phyloP scores from a whole-genome alignment of 1,284 basidiomycete species.

The Jaminaea rosea region DNA sequence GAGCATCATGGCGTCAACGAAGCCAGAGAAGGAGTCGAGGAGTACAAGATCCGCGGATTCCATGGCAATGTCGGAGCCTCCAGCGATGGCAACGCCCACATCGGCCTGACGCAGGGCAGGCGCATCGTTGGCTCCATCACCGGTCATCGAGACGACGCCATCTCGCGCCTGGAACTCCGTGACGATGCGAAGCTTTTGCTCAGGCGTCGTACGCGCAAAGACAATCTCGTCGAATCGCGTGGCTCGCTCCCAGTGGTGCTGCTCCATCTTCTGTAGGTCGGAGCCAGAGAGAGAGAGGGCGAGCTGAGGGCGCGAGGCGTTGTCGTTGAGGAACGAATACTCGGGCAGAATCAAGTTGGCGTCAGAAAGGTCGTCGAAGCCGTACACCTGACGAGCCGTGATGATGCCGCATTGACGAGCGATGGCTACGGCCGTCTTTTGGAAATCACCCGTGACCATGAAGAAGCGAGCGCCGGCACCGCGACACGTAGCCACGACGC shows the following conservation, averaged over 20 bases:
- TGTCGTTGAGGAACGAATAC: slow-evolving; percentile 52
- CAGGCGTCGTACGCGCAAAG: slow-evolving; percentile 64
- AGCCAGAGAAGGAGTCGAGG: slow-evolving; percentile 28
- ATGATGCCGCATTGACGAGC: slow-evolving; percentile 58
- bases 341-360: neutral
- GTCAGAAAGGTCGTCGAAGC: slow-evolving; percentile 29
- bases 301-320: slow-evolving; percentile 5
- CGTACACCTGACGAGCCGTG: slow-evolving; percentile 51
- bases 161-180: slow-evolving; percentile 56
- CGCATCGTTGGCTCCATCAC: slow-evolving; percentile 65
- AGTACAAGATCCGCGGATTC: slow-evolving; percentile 41
- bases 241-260: slow-evolving; percentile 53
- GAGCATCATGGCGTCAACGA: slow-evolving; percentile 28
- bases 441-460: slow-evolving; percentile 63
- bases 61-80: slow-evolving; percentile 49
- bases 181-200: slow-evolving; percentile 62
- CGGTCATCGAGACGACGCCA: slow-evolving; percentile 56
- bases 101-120: slow-evolving; percentile 51
- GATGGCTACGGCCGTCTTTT: slow-evolving; percentile 56
- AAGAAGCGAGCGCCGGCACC: slow-evolving; percentile 60
- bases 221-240: slow-evolving; percentile 61
- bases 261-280: slow-evolving; percentile 29
- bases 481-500: slow-evolving; percentile 54
- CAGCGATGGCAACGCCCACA: slow-evolving; percentile 52
- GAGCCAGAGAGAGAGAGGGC: slow-evolving; percentile 15